A percentile compares a stretch with the other conserved stretches of the same genome.
phyloP scores from a whole-genome alignment of 148 eudicot genomes.

The Amaranthus hypochondriacus region DNA sequence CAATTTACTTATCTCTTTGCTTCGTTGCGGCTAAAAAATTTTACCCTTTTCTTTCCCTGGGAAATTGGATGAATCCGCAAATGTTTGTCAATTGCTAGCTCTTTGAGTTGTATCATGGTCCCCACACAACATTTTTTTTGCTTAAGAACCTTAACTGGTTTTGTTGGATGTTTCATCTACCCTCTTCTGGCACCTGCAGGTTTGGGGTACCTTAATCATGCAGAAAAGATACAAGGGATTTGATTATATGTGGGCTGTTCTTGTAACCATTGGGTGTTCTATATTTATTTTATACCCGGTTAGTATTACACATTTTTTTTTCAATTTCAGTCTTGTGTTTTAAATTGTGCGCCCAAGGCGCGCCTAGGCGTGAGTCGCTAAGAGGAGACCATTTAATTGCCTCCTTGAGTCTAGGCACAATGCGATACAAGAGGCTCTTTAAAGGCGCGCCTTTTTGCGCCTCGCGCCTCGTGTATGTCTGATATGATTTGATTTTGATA shows the following conservation, averaged over 20 bases:
- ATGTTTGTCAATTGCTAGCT: background rate
- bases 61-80: background rate
- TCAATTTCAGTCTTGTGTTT: background rate
- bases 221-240: conserved; percentile 83
- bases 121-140: background rate
- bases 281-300: conserved; percentile 84
- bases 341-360: background rate
- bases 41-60: background rate
- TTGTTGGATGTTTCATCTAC: conserved; percentile 5
- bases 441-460: no score
- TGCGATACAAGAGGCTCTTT: no score
- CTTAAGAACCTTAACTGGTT: background rate
- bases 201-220: conserved; percentile 93
- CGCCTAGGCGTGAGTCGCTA: no score
- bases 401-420: no score
- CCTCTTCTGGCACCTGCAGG: conserved; percentile 36
- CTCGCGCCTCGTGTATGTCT: no score
- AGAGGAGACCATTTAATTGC: no score
- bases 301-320: conserved; percentile 8
- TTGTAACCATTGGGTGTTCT: conserved; percentile 86
- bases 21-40: background rate
- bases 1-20: background rate
- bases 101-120: no score
- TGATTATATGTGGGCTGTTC: conserved; percentile 74
- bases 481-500: no score